Evolutionary conservation across 768 basidiomycete species (phyloP).

Genomic region (Russula sp.): DNA sequence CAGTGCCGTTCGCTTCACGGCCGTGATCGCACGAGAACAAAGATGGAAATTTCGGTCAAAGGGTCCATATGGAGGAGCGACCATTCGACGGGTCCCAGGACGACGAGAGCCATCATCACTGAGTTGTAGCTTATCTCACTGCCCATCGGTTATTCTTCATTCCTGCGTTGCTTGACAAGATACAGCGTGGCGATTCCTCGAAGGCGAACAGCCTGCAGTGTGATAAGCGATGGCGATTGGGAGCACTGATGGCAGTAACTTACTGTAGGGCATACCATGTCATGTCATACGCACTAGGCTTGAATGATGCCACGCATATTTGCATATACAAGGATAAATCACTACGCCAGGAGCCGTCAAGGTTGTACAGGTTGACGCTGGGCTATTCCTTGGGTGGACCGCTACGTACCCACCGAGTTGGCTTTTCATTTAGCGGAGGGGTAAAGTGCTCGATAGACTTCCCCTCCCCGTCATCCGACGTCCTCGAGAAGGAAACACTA

Average conservation of each 20-base stretch:
- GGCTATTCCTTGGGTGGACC: background rate
- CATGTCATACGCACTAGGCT: conserved; percentile 8
- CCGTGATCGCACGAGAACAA: conserved; percentile 1
- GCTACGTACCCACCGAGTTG: conserved; percentile 2
- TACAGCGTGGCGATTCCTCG: background rate
- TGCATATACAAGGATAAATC: conserved; percentile 13
- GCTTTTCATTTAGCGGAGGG: conserved; percentile 1
- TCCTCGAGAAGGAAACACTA: conserved; percentile 4
- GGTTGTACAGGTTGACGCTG: conserved; percentile 1
- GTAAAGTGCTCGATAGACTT: background rate
- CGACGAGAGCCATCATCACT: background rate
- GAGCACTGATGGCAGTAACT: background rate
- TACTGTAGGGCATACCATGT: conserved; percentile 1
- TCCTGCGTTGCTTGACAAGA: background rate
- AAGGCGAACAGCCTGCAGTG: conserved; percentile 1
- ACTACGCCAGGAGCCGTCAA: background rate
- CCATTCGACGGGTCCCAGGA: conserved; percentile 1
- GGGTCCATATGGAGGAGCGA: conserved; percentile 1
- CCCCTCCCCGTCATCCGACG: background rate
- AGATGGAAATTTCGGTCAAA: conserved; percentile 19
- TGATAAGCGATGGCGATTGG: background rate
- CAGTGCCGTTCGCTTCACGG: conserved; percentile 4
- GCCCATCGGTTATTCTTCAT: conserved; percentile 1
- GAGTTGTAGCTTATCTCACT: conserved; percentile 8
- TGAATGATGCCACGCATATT: background rate